These are phyloP conservation scores for Neurospora hispaniola DNA, from an alignment of 495 filamentous ascomycete species.

Conservation along the genomic window DNA sequence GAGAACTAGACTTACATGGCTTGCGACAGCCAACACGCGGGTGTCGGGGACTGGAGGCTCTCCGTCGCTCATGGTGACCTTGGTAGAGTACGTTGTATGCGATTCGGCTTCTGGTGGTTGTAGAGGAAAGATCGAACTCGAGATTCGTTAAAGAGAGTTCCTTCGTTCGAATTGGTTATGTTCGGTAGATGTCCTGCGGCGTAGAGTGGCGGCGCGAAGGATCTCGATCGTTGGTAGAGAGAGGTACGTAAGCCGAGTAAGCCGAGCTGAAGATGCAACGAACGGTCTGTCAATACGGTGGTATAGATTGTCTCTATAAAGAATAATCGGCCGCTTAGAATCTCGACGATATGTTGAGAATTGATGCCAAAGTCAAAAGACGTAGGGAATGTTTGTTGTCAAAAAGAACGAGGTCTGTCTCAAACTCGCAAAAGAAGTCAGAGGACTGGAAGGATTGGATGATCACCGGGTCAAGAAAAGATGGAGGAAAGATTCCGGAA, in stretches of 20 bases:
- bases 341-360: not conserved
- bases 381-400: not conserved
- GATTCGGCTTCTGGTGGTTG: not conserved
- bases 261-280: not conserved
- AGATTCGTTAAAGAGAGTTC: not conserved
- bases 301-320: not conserved
- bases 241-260: not conserved
- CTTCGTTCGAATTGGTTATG: not conserved
- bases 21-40: slow-evolving; percentile 83
- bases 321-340: not conserved
- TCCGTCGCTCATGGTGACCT: slow-evolving; percentile 28
- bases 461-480: not conserved
- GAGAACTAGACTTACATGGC: slow-evolving; percentile 65
- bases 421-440: not conserved
- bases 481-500: not conserved
- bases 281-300: not conserved
- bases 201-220: not conserved
- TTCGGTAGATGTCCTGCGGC: not conserved
- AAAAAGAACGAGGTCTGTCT: not conserved
- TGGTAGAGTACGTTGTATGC: not conserved
- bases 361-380: not conserved
- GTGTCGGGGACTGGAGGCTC: slow-evolving; percentile 64
- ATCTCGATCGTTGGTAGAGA: not conserved
- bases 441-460: not conserved
- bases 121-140: not conserved